Conservation (phyloP, 1,284 basidiomycete genomes). For the Ustilago sp. region DNA sequence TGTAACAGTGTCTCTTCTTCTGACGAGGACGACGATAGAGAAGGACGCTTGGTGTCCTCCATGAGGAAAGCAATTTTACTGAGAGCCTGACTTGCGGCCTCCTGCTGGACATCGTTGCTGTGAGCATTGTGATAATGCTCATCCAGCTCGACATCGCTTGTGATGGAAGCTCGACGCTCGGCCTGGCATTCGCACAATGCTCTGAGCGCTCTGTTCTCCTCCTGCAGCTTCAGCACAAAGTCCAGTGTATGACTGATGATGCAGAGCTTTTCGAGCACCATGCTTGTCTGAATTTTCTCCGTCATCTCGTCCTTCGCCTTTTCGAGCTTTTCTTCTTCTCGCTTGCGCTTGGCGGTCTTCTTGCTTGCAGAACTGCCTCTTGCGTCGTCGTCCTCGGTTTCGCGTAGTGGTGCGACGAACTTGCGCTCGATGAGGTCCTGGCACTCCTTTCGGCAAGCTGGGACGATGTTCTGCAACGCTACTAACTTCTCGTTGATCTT, state of each 20-base stretch:
- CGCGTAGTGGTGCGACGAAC: constrained; percentile 17
- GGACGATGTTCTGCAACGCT: constrained; percentile 59
- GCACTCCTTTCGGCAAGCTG: constrained; percentile 65
- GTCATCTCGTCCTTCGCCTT: constrained; percentile 37
- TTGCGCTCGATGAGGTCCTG: constrained; percentile 55
- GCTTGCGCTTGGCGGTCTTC: constrained; percentile 24
- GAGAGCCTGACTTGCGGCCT: not conserved
- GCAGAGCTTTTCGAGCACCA: constrained; percentile 68
- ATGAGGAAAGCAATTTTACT: not conserved
- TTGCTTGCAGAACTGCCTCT: constrained; percentile 2
- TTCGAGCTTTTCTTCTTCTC: constrained; percentile 33
- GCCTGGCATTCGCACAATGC: constrained; percentile 38
- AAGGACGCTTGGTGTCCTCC: not conserved
- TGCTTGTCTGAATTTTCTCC: constrained; percentile 42
- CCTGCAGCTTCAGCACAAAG: constrained; percentile 47
- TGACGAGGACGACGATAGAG: constrained; percentile 11
- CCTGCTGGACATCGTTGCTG: constrained; percentile 10
- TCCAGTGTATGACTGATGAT: constrained; percentile 66
- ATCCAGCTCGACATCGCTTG: constrained; percentile 25
- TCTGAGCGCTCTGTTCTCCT: constrained; percentile 42
- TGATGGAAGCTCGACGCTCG: constrained; percentile 14
- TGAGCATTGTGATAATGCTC: constrained; percentile 40
- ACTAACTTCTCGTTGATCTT: constrained; percentile 69
- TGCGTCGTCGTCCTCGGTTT: constrained; percentile 13
- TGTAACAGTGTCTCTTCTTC: constrained; percentile 4